Evolutionary conservation across 2,329 filamentous ascomycete species (phyloP).

Genomic region (Didymella pinodella): DNA sequence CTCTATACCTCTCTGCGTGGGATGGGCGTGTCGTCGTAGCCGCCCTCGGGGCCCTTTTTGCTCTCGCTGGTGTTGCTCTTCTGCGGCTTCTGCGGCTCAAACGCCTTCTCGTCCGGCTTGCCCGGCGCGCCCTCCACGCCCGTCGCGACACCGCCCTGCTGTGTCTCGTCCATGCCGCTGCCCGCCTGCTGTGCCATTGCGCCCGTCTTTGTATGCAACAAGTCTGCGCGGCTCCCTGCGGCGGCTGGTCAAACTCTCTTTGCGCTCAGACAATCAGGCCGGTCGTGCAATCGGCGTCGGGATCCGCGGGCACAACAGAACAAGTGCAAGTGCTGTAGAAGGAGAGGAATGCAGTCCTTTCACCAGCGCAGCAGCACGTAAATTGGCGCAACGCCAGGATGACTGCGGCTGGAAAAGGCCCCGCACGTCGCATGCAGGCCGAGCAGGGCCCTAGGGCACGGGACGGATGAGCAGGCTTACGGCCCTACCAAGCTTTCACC

Average conservation of each 20-base stretch:
- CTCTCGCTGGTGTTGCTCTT: constrained; percentile 41
- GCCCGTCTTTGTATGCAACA: not conserved
- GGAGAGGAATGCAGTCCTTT: not conserved
- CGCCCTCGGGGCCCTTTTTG: constrained; percentile 69
- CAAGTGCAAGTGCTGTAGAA: not conserved
- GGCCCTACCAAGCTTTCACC: constrained; percentile 10
- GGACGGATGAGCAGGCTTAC: not conserved
- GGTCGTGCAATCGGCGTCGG: not conserved
- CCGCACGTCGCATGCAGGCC: constrained; percentile 10
- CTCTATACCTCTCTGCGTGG: constrained; percentile 57
- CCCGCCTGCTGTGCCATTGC: constrained; percentile 20
- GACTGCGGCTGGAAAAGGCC: constrained; percentile 3
- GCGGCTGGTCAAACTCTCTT: not conserved
- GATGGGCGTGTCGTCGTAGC: constrained; percentile 80
- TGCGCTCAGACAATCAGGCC: constrained; percentile 3
- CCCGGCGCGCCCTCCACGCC: constrained; percentile 10
- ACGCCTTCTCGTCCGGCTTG: constrained; percentile 20
- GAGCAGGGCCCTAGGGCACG: not conserved
- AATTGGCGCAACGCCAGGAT: constrained; percentile 1
- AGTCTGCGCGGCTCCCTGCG: constrained; percentile 1
- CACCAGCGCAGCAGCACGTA: not conserved
- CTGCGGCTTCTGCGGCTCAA: constrained; percentile 29
- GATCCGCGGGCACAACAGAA: not conserved
- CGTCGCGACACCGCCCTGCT: constrained; percentile 17
- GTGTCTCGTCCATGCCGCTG: not conserved